Conservation (phyloP, 441 rosid genomes). For the Sinapis alba region DNA sequence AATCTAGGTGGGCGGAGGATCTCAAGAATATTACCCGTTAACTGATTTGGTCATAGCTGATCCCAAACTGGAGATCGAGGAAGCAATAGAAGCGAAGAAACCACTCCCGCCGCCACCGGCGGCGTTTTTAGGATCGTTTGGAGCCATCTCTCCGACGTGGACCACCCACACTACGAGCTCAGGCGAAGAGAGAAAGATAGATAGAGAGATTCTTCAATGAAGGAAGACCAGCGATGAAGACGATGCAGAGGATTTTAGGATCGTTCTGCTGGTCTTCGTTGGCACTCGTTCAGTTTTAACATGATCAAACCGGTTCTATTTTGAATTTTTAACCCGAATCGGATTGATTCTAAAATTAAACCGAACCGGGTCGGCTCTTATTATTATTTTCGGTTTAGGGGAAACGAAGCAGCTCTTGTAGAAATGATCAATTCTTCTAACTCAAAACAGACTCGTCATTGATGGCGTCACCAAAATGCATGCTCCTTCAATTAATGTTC, state of each 20-base stretch:
- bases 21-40: slow-evolving; percentile 61
- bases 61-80: slow-evolving; percentile 66
- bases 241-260: slow-evolving; percentile 36
- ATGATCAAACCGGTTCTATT: slow-evolving; percentile 26
- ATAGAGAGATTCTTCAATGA: slow-evolving; percentile 26
- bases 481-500: neutral
- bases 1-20: slow-evolving; percentile 33
- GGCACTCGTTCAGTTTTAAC: slow-evolving; percentile 27
- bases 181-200: neutral
- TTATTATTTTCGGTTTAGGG: neutral
- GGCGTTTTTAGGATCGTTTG: slow-evolving; percentile 66
- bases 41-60: slow-evolving; percentile 86
- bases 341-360: neutral
- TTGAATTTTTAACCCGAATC: neutral
- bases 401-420: neutral
- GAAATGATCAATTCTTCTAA: neutral
- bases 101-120: slow-evolving; percentile 49
- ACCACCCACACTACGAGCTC: slow-evolving; percentile 1
- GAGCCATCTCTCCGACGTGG: slow-evolving; percentile 51
- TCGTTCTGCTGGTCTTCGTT: slow-evolving; percentile 38
- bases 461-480: slow-evolving; percentile 2
- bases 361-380: slow-evolving; percentile 8
- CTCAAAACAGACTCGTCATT: slow-evolving; percentile 1
- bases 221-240: slow-evolving; percentile 39
- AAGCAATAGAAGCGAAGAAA: slow-evolving; percentile 78